phyloP scores from a whole-genome alignment of 352 stramenopile genomes.

The Salisapilia sapeloensis region DNA sequence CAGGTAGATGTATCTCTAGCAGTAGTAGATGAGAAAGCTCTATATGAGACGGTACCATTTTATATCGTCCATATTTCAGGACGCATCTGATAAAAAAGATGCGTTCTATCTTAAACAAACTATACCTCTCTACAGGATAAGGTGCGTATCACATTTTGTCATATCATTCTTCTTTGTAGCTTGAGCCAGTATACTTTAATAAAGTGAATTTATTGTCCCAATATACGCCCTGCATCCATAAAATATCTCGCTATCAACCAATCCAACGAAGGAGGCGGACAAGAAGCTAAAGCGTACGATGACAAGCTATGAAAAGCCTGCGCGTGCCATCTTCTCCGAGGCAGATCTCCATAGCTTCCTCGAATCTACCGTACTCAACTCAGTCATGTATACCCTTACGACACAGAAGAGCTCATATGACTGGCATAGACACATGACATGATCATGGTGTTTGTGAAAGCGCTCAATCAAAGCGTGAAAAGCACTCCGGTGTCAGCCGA shows the following conservation, averaged over 20 bases:
- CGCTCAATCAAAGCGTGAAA: conserved; percentile 66
- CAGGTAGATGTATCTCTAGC: too few relatives aligned
- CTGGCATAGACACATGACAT: conserved; percentile 48
- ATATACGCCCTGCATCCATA: too few relatives aligned
- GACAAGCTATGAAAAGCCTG: conserved; percentile 27
- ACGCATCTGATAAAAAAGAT: too few relatives aligned
- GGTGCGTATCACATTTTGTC: too few relatives aligned
- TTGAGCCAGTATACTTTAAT: too few relatives aligned
- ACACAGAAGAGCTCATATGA: neutral
- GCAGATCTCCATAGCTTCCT: conserved; percentile 51
- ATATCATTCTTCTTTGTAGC: too few relatives aligned
- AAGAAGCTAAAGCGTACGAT: conserved; percentile 4
- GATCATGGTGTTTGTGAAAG: conserved; percentile 67
- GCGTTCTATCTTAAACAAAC: too few relatives aligned
- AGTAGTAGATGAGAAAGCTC: too few relatives aligned
- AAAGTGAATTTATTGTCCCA: too few relatives aligned
- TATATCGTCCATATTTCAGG: too few relatives aligned
- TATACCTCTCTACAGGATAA: too few relatives aligned
- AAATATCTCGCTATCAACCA: neutral
- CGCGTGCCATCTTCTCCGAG: conserved; percentile 66
- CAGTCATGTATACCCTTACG: neutral
- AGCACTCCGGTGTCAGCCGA: conserved; percentile 37
- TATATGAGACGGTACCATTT: too few relatives aligned
- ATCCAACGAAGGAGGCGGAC: neutral
- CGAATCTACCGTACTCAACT: conserved; percentile 25